Percentiles rank a stretch among this genome's conserved stretches.
Evolutionary conservation across 2,329 filamentous ascomycete species (phyloP).

Genomic region (Fusarium illudens): DNA sequence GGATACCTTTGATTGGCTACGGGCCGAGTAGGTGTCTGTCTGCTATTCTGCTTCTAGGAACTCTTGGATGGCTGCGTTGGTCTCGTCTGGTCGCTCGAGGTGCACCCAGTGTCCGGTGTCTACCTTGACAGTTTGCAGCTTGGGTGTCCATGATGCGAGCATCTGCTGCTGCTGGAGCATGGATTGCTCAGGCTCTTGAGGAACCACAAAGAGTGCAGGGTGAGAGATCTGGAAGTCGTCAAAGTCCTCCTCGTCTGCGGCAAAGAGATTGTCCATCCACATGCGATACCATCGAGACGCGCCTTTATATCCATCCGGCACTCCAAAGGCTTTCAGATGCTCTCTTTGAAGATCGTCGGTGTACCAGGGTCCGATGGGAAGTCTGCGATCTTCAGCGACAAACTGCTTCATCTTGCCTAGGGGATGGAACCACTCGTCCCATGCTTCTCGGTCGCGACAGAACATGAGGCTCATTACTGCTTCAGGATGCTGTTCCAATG

Average conservation of each 20-base stretch:
- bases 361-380: slow-evolving; percentile 42
- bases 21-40: slow-evolving; percentile 26
- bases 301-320: slow-evolving; percentile 42
- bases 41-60: slow-evolving; percentile 21
- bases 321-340: slow-evolving; percentile 38
- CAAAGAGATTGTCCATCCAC: slow-evolving; percentile 43
- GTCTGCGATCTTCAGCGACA: slow-evolving; percentile 28
- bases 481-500: slow-evolving; percentile 38
- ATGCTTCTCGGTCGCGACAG: slow-evolving; percentile 33
- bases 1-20: slow-evolving; percentile 59
- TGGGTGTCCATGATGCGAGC: slow-evolving; percentile 37
- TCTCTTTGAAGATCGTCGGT: slow-evolving; percentile 27
- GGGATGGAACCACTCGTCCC: slow-evolving; percentile 43
- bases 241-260: slow-evolving; percentile 37
- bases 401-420: slow-evolving; percentile 42
- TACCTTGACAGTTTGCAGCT: slow-evolving; percentile 50
- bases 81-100: slow-evolving; percentile 40
- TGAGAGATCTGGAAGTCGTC: slow-evolving; percentile 26
- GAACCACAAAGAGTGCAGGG: slow-evolving; percentile 38
- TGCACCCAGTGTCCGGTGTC: slow-evolving; percentile 49
- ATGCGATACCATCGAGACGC: slow-evolving; percentile 45
- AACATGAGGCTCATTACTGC: slow-evolving; percentile 44
- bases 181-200: slow-evolving; percentile 17
- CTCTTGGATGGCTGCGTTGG: slow-evolving; percentile 35
- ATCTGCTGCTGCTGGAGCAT: slow-evolving; percentile 40